Conservation (phyloP, 495 filamentous ascomycete genomes). For the Chaetomium cochliodes region DNA sequence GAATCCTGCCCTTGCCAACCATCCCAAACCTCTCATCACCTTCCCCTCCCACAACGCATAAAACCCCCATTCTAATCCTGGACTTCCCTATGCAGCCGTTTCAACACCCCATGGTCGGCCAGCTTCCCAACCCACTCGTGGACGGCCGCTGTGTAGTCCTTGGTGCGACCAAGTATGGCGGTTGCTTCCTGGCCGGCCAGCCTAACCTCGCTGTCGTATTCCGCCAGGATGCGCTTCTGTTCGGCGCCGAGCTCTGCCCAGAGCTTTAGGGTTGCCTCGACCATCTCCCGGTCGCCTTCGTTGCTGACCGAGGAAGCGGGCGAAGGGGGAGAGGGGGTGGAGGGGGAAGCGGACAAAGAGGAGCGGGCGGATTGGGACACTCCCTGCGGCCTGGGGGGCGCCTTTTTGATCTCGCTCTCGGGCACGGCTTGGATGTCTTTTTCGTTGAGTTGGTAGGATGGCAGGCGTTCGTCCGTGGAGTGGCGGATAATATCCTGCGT, state of each 20-base stretch:
- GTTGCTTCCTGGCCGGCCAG: slow-evolving; percentile 21
- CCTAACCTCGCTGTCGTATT: slow-evolving; percentile 30
- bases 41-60: neutral
- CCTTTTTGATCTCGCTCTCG: neutral
- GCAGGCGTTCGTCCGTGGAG: slow-evolving; percentile 25
- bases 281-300: neutral
- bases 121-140: slow-evolving; percentile 47
- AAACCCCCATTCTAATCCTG: neutral
- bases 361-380: neutral
- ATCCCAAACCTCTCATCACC: neutral
- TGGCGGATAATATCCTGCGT: slow-evolving; percentile 2
- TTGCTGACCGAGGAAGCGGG: too few species aligned
- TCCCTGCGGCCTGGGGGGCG: neutral
- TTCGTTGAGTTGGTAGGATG: slow-evolving; percentile 27
- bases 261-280: slow-evolving; percentile 14
- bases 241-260: slow-evolving; percentile 28
- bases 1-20: neutral
- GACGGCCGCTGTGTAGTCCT: slow-evolving; percentile 44
- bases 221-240: slow-evolving; percentile 28
- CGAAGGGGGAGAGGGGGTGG: too few species aligned
- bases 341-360: neutral
- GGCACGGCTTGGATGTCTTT: slow-evolving; percentile 21
- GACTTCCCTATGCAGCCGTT: slow-evolving; percentile 33
- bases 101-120: slow-evolving; percentile 42
- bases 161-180: slow-evolving; percentile 36